A percentile compares a stretch with the other conserved stretches of the same genome.
Evolutionary conservation across 116 monocot genomes (phyloP).

Genomic region (Cymodocea nodosa): DNA sequence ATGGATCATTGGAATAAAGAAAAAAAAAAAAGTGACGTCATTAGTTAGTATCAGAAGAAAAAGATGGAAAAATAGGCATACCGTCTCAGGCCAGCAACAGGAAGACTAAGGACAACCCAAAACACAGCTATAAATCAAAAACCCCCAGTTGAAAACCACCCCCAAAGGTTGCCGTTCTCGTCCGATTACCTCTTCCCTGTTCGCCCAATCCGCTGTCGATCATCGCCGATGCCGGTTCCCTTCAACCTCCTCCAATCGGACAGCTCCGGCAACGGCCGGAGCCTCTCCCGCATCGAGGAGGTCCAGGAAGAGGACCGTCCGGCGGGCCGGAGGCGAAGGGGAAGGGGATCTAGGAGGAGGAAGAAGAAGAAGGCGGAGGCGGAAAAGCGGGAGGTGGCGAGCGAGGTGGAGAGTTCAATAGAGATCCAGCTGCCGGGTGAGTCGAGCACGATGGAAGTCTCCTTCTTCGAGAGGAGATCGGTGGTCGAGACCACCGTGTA

Average conservation of each 20-base stretch:
- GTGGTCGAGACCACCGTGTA: conserved; percentile 1
- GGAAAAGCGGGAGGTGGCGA: not conserved
- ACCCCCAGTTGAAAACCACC: too few species aligned
- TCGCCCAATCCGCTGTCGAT: too few species aligned
- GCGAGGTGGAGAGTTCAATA: not conserved
- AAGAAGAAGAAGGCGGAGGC: conserved; percentile 3
- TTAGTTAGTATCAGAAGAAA: too few species aligned
- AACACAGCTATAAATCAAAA: too few species aligned
- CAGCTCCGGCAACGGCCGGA: conserved; percentile 1
- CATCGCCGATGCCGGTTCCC: not conserved
- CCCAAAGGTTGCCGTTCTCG: too few species aligned
- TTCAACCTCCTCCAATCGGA: not conserved
- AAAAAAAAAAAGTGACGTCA: too few species aligned
- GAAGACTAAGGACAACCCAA: too few species aligned
- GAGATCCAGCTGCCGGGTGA: conserved; percentile 1
- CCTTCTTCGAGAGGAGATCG: not conserved
- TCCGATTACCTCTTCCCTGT: too few species aligned
- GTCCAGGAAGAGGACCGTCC: not conserved
- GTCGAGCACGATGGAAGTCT: too few species aligned
- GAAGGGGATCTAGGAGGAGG: conserved; percentile 4
- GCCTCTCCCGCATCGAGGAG: not conserved
- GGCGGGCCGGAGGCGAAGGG: not conserved
- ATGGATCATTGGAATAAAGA: too few species aligned
- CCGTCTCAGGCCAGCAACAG: too few species aligned
- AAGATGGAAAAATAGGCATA: too few species aligned